Conservation (phyloP, 495 filamentous ascomycete species). For the Immersiella caudata region DNA sequence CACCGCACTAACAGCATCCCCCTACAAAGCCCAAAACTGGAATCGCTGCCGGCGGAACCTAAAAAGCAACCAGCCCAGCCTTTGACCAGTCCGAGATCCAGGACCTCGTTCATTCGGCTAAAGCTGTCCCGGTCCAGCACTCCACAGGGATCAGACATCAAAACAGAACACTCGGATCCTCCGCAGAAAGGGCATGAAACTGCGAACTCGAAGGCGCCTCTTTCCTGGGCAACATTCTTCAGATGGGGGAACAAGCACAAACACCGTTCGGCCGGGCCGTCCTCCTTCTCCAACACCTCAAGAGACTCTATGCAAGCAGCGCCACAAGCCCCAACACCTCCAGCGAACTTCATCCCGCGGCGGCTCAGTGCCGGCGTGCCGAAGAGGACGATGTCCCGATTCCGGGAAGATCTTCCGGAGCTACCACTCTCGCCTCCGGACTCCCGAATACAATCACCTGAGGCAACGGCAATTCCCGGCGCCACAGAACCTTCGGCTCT, state of each 20-base stretch:
- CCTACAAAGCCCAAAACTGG: constrained; percentile 16
- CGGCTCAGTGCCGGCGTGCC: constrained; percentile 52
- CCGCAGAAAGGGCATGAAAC: constrained; percentile 44
- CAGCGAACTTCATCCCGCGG: constrained; percentile 38
- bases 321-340: constrained; percentile 36
- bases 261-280: constrained; percentile 59
- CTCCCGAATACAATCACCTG: constrained; percentile 76
- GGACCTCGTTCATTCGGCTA: constrained; percentile 39
- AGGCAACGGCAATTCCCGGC: constrained; percentile 45
- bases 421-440: constrained; percentile 79
- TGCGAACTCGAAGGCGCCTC: constrained; percentile 43
- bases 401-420: constrained; percentile 90
- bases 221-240: constrained; percentile 74
- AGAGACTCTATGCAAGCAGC: constrained; percentile 66
- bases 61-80: constrained; percentile 17
- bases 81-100: constrained; percentile 29
- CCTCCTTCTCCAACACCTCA: constrained; percentile 80
- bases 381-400: constrained; percentile 82
- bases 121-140: constrained; percentile 48
- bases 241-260: constrained; percentile 64
- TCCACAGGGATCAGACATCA: constrained; percentile 35
- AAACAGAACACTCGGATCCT: constrained; percentile 42
- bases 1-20: constrained; percentile 43
- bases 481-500: constrained; percentile 31
- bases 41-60: constrained; percentile 10